Percentiles rank a stretch among this genome's conserved stretches.
These are phyloP conservation scores for Aeschynomene evenia DNA, from an alignment of 306 rosid genomes.

Conservation along the genomic window DNA sequence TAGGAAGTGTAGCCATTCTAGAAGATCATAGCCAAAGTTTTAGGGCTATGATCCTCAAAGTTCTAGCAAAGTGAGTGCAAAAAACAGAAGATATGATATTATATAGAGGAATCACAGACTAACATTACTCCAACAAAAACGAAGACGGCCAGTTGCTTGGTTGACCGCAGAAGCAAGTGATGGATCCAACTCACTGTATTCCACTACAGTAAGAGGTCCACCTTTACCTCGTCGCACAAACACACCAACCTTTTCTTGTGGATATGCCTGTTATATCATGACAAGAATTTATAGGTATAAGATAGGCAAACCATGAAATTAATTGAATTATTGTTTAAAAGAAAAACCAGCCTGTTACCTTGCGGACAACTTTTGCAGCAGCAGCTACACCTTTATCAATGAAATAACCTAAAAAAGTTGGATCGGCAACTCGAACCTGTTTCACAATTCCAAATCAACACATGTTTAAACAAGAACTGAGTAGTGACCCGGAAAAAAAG, in stretches of 20 bases:
- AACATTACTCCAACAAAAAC: conserved; percentile 98
- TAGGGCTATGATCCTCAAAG: conserved; percentile 17
- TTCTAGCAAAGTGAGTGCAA: conserved; percentile 8
- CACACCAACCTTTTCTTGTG: conserved; percentile 98
- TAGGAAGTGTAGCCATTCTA: conserved; percentile 19
- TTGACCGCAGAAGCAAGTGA: conserved; percentile 82
- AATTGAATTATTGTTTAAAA: background rate
- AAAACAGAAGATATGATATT: conserved; percentile 22
- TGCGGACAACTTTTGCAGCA: conserved; percentile 96
- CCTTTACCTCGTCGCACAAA: conserved; percentile 96
- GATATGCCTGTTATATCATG: conserved; percentile 72
- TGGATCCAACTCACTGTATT: conserved; percentile 86
- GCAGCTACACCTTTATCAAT: conserved; percentile 93
- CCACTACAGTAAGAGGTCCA: conserved; percentile 94
- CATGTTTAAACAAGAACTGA: conserved; percentile 20
- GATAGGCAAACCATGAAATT: background rate
- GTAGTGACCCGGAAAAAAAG: conserved; percentile 12
- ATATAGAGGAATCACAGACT: conserved; percentile 36
- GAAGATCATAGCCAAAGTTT: conserved; percentile 7
- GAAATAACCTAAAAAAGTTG: conserved; percentile 90
- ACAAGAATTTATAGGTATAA: conserved; percentile 20
- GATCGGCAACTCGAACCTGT: conserved; percentile 98
- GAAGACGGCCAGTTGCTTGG: conserved; percentile 94
- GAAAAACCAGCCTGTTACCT: conserved; percentile 50
- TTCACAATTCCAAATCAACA: conserved; percentile 44